A percentile compares a stretch with the other conserved stretches of the same genome.
Evolutionary conservation across 2,329 filamentous ascomycete species (phyloP).

Genomic region (Talaromyces marneffei): DNA sequence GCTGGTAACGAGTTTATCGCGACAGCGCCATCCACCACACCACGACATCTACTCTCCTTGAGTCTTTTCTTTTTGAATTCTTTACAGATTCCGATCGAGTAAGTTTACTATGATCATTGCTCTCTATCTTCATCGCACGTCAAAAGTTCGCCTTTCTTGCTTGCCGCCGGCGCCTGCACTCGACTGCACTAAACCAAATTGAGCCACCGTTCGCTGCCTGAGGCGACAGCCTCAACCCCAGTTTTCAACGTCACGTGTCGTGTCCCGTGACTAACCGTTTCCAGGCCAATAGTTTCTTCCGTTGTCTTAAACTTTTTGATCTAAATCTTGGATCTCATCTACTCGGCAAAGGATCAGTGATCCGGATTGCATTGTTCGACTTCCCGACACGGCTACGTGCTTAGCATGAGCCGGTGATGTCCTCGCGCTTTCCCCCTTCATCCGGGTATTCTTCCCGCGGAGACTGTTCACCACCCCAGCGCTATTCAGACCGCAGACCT

Average conservation of each 20-base stretch:
- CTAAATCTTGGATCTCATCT: background rate
- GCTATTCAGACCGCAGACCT: conserved; percentile 66
- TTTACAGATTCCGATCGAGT: background rate
- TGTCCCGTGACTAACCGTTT: conserved; percentile 11
- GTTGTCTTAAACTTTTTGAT: background rate
- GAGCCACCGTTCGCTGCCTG: background rate
- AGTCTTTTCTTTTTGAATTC: no score
- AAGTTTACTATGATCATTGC: background rate
- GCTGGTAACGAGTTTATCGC: background rate
- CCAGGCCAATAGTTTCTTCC: background rate
- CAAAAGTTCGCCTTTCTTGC: background rate
- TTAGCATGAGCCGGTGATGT: conserved; percentile 42
- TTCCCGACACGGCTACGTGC: conserved; percentile 12
- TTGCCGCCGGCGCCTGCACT: conserved; percentile 9
- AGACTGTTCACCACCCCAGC: conserved; percentile 65
- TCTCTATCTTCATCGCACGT: background rate
- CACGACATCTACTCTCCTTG: background rate
- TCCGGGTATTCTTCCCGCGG: conserved; percentile 55
- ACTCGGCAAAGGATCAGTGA: background rate
- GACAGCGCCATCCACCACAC: background rate
- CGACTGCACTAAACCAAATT: conserved; percentile 2
- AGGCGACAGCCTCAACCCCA: conserved; percentile 3
- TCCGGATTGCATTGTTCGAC: background rate
- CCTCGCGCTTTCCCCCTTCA: conserved; percentile 58
- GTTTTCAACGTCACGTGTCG: conserved; percentile 14